Evolutionary conservation across 768 basidiomycete species (phyloP).

Genomic region (Lyophyllum semitale): DNA sequence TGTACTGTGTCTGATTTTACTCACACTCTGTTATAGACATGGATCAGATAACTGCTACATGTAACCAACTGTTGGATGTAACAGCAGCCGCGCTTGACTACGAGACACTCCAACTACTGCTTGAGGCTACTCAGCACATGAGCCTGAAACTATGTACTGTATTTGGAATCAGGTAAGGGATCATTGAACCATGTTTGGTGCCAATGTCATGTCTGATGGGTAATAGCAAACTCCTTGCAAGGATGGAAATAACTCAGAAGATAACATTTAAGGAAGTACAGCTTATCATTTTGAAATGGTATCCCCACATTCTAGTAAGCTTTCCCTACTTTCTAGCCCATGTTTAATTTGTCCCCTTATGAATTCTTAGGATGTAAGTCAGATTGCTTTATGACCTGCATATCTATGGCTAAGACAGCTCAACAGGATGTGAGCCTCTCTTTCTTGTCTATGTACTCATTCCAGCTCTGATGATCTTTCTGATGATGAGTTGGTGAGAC

Average conservation of each 20-base stretch:
- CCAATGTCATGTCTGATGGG: too few species aligned
- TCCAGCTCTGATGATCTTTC: too few species aligned
- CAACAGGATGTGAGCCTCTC: too few species aligned
- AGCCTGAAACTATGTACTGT: constrained; percentile 11
- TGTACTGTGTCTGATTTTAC: background rate
- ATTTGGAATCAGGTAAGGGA: too few species aligned
- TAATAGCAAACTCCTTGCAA: constrained; percentile 11
- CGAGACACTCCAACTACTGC: constrained; percentile 12
- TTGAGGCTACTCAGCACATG: constrained; percentile 8
- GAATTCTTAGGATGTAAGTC: too few species aligned
- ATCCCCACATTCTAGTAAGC: constrained; percentile 15
- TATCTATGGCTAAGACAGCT: too few species aligned
- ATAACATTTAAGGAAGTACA: constrained; percentile 10
- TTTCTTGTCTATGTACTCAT: too few species aligned
- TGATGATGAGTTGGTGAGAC: too few species aligned
- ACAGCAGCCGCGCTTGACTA: constrained; percentile 13
- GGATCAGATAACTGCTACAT: constrained; percentile 1
- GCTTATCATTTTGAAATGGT: constrained; percentile 7
- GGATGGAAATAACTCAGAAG: constrained; percentile 1
- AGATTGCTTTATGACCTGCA: too few species aligned
- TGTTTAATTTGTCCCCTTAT: too few species aligned
- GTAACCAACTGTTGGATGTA: constrained; percentile 2
- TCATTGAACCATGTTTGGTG: too few species aligned
- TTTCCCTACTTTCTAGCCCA: too few species aligned
- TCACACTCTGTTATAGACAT: constrained; percentile 3